Evolutionary conservation across 352 stramenopile genomes (phyloP), one percentile per base, ranked within the genome.

Genomic region (Blastocystis sp.): DNA sequence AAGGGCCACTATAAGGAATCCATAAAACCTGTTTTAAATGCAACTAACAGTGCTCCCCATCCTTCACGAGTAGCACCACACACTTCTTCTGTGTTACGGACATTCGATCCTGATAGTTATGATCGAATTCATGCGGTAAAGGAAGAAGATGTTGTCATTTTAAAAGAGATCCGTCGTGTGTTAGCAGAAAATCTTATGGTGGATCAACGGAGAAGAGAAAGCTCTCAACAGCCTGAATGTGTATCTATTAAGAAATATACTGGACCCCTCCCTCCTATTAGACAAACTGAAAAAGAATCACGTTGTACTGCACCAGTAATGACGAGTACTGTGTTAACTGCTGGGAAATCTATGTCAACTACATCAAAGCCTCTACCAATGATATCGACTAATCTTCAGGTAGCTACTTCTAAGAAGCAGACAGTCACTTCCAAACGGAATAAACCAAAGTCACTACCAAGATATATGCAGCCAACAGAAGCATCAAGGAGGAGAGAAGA

Each of bases 11-110:
- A 62, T 62, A 62, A n/a, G 15, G 56, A 62, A 13, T 62, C 56
- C 27, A n/a, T 62, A 62, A 62, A 62, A 62, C 56, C 56, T 62
- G 56, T 62, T 33, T 62, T 62, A 33, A 33, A 62, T 62, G 56
- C 56, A 33, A 62, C 56, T 17, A 62, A 62, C 56, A 33, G 19
- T n/a, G 56, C 13, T 33, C 27, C 27, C 56, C 13, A 62, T 62
- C 3, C 5, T 13, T 33, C 56, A 33, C 56, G 56, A 17, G 6
- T 13, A 7, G 19, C 19, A 33, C 15, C 56, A 5, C 5, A 33
- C 56, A 62, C 19, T n/a, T 62, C 56, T n/a, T 33, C 56, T 33
- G 27, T 13, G 19, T 33, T 62, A n/a, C 56, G 56, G 5, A 33
- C 19, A 7, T 62, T 62, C 13, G 27, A 62, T 33, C 56, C 56